Conservation (phyloP, 768 basidiomycete genomes). For the Pleurotus ostreatus region DNA sequence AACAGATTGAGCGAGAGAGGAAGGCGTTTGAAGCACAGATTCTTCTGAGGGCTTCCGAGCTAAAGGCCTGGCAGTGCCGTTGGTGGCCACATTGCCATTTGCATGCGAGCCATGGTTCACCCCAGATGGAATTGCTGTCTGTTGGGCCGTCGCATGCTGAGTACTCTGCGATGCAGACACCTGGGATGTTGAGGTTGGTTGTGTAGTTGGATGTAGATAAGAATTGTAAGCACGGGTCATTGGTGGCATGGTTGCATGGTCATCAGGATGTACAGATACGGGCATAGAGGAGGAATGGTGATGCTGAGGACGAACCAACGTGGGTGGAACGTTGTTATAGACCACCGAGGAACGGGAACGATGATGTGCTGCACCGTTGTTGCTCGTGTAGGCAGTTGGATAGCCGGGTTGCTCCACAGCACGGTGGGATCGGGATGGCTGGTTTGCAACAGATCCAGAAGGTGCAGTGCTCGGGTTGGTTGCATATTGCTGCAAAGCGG, state of each 20-base stretch:
- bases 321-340: background rate
- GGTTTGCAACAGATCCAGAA: background rate
- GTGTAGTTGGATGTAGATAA: background rate
- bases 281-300: constrained; percentile 34
- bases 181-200: background rate
- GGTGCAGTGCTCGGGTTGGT: too few relatives aligned
- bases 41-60: constrained; percentile 42
- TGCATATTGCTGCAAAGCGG: too few relatives aligned
- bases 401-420: too few relatives aligned
- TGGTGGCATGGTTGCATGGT: background rate
- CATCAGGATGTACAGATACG: constrained; percentile 12
- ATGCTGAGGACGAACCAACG: constrained; percentile 20
- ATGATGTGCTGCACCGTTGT: background rate
- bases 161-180: too few relatives aligned
- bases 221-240: background rate
- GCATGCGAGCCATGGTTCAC: constrained; percentile 18
- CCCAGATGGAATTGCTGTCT: background rate
- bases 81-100: constrained; percentile 9
- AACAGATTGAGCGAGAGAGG: constrained; percentile 53
- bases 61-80: constrained; percentile 15
- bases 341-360: constrained; percentile 7
- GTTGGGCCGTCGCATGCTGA: too few relatives aligned
- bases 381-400: background rate
- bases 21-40: constrained; percentile 57
- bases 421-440: background rate